These are phyloP conservation scores for Metschnikowia picachoensis DNA, from an alignment of 805 yeast species.

Conservation along the genomic window DNA sequence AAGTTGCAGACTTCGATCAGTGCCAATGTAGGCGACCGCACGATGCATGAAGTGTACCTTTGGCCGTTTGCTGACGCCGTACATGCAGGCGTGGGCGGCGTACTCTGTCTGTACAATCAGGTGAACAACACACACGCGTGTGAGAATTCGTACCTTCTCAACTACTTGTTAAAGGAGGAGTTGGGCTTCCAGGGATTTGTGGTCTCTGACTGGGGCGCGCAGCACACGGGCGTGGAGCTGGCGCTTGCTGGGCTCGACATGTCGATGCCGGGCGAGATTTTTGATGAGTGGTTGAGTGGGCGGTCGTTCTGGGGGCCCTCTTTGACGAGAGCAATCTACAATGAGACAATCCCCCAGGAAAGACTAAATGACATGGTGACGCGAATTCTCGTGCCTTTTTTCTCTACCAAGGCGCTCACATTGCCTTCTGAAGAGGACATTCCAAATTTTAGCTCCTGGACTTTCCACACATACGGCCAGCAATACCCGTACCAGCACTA, in stretches of 20 bases:
- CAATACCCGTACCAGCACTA: constrained; percentile 49
- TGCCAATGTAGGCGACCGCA: constrained; percentile 55
- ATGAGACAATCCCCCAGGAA: constrained; percentile 49
- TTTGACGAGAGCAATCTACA: constrained; percentile 51
- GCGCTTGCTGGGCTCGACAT: constrained; percentile 60
- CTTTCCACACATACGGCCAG: constrained; percentile 51
- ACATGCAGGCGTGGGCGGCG: constrained; percentile 55
- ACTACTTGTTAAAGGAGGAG: constrained; percentile 55
- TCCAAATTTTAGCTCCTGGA: constrained; percentile 60
- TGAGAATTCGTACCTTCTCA: constrained; percentile 53
- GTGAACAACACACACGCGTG: constrained; percentile 57
- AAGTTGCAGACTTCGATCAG: constrained; percentile 41
- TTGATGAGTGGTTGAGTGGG: constrained; percentile 51
- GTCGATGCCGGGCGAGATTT: constrained; percentile 60
- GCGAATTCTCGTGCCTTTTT: constrained; percentile 55
- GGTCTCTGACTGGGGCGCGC: constrained; percentile 68
- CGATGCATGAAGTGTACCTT: constrained; percentile 57
- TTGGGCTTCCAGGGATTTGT: constrained; percentile 66
- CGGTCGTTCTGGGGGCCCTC: constrained; percentile 57
- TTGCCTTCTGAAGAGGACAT: constrained; percentile 39
- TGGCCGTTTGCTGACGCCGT: constrained; percentile 69
- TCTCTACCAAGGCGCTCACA: constrained; percentile 36
- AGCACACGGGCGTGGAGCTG: constrained; percentile 52
- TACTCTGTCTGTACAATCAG: constrained; percentile 59
- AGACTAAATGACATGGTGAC: constrained; percentile 62